These are phyloP conservation scores for Backusella australiensis DNA, from an alignment of 192 early-diverging fungal species.

Conservation along the genomic window DNA sequence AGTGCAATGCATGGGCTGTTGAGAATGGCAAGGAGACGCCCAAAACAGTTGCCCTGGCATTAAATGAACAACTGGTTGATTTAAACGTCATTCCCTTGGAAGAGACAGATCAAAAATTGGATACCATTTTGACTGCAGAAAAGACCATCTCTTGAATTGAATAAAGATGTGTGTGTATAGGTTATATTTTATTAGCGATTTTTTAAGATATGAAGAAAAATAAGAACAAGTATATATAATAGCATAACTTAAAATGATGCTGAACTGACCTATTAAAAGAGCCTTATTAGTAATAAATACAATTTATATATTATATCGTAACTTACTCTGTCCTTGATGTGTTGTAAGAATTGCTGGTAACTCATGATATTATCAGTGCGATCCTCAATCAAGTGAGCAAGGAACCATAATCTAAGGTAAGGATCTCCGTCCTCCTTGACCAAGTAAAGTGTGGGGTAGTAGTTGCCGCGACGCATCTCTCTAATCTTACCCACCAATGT, in stretches of 20 bases:
- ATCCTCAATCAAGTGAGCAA: conserved; percentile 91
- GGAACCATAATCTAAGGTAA: conserved; percentile 76
- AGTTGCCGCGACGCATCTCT: conserved; percentile 63
- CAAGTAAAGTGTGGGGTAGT: conserved; percentile 75
- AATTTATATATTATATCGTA: no score
- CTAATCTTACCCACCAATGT: conserved; percentile 75
- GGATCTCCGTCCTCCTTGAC: conserved; percentile 93
- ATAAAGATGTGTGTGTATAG: not conserved
- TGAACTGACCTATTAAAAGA: conserved; percentile 5
- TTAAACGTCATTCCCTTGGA: conserved; percentile 26
- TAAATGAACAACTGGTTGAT: conserved; percentile 44
- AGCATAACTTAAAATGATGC: conserved; percentile 2
- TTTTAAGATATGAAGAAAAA: not conserved
- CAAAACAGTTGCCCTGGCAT: conserved; percentile 43
- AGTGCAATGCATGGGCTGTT: conserved; percentile 38
- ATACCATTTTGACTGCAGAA: conserved; percentile 28
- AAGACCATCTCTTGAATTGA: not conserved
- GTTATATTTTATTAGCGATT: conserved; percentile 9
- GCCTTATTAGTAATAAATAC: no score
- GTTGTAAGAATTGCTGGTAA: conserved; percentile 73
- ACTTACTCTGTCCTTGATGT: conserved; percentile 70
- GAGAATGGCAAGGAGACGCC: conserved; percentile 39
- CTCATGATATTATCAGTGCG: conserved; percentile 76
- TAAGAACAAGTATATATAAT: not conserved
- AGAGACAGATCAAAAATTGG: conserved; percentile 28